Base-by-base conservation (phyloP, 371 early-diverging fungal species). In the Dinochytrium kinnereticum region DNA sequence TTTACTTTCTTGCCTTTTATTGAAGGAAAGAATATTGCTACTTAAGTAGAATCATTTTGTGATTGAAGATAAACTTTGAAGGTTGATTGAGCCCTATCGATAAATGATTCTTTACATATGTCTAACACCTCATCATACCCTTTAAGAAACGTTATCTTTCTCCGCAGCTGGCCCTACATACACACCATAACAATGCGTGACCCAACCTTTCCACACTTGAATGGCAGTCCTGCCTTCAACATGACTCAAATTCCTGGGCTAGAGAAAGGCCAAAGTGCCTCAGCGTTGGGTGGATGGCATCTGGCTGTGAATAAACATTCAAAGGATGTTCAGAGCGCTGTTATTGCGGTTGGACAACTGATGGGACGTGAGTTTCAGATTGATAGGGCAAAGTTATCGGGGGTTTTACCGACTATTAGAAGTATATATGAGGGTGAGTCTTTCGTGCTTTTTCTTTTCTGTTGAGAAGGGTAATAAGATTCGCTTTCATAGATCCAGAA, bases 241-340 rank as follows among this genome's bases (percentile, higher is more conserved):
- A 37, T 59, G n/a, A 59, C 73, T 15, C 36, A 31, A 19, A 19
- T 30, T 77, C 78, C 61, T 49, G 78, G 70, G 24, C 59, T 5
- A n/a, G 49, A 53, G n/a, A 40, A 24, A 44, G 73, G 37, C 57
- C 24, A 7, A 5, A 57, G 71, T 19, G 36, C 36, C 5, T 71
- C 76, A 3, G 24, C 64, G 3, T 72, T 78, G 1, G 78, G 51
- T 34, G 78, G 78, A 3, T 78, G 72, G 68, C 68, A 75, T 26
- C 13, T 78, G 33, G 78, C 55, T 1, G 49, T 73, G 15, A 65
- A 53, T 37, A 72, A 70, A 17, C n/a, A 26, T 15, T 65, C 78
- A 28, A 49, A 51, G 26, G 36, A 78, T 13, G 39, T 34, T 26
- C 37, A 51, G n/a, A 61, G 61, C 1, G 51, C 76, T 2, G 69